Evolutionary conservation across 1,284 basidiomycete species (phyloP).

Genomic region (Rhodotorula sp.): DNA sequence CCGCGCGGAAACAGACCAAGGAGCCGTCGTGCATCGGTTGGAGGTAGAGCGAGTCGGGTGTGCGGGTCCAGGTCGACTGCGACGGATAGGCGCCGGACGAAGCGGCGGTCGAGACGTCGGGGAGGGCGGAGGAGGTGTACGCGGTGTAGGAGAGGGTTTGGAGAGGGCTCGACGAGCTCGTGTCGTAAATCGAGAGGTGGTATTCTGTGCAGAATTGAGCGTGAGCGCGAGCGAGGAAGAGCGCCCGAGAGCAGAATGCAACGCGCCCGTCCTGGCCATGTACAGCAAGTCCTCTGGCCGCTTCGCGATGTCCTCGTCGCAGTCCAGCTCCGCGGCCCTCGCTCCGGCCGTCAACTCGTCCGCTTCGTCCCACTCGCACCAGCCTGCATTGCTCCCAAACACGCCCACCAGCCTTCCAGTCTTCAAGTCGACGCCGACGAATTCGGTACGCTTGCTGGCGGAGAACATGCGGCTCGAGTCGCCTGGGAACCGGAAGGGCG

Average conservation of each 20-base stretch:
- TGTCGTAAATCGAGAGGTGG: conserved; percentile 47
- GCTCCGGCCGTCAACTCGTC: conserved; percentile 46
- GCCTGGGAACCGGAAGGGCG: conserved; percentile 72
- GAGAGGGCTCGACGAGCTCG: conserved; percentile 50
- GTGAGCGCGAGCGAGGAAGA: neutral
- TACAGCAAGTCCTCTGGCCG: conserved; percentile 57
- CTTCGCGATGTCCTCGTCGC: conserved; percentile 41
- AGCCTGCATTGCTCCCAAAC: conserved; percentile 61
- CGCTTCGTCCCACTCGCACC: conserved; percentile 64
- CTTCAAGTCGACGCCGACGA: conserved; percentile 74
- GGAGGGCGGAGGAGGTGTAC: conserved; percentile 76
- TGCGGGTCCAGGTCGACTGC: conserved; percentile 65
- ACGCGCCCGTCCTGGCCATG: conserved; percentile 75
- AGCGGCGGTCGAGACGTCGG: conserved; percentile 50
- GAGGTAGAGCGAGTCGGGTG: conserved; percentile 71
- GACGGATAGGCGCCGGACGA: conserved; percentile 45
- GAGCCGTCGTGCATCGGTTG: conserved; percentile 73
- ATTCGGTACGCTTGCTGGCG: conserved; percentile 76
- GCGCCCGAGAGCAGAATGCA: neutral
- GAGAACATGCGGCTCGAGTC: conserved; percentile 74
- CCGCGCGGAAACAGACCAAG: conserved; percentile 66
- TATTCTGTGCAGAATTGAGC: conserved; percentile 43
- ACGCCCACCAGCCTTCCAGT: conserved; percentile 77
- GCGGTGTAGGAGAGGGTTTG: conserved; percentile 77
- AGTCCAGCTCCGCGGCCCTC: conserved; percentile 19